Conservation (phyloP, 2,329 filamentous ascomycete genomes). For the Fusarium pilosicola region DNA sequence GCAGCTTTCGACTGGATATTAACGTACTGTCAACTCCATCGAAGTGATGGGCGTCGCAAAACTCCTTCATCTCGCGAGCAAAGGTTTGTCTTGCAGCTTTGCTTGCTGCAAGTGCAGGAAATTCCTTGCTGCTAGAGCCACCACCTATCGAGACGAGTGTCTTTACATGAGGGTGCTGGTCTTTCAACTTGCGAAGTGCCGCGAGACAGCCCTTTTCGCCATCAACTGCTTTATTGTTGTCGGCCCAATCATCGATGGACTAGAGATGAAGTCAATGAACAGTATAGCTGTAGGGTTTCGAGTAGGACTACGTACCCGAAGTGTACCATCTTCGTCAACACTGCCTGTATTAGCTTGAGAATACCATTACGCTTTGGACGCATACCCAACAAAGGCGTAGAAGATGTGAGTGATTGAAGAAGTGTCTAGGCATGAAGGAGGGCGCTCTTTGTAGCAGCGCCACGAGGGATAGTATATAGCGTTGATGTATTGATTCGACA, state of each 20-base stretch:
- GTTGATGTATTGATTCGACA: constrained; percentile 44
- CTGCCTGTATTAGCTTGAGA: constrained; percentile 39
- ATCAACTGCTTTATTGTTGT: constrained; percentile 68
- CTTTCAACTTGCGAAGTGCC: constrained; percentile 68
- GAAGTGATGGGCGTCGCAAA: constrained; percentile 67
- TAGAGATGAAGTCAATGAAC: constrained; percentile 23
- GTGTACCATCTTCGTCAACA: constrained; percentile 48
- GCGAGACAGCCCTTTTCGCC: constrained; percentile 68
- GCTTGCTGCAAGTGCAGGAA: constrained; percentile 65
- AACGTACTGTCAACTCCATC: constrained; percentile 71
- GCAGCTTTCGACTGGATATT: no score
- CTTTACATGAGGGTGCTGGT: constrained; percentile 64
- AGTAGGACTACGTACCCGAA: constrained; percentile 52
- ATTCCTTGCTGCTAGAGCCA: constrained; percentile 69
- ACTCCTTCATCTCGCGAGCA: constrained; percentile 60
- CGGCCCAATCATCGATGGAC: constrained; percentile 70
- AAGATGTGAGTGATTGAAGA: constrained; percentile 70
- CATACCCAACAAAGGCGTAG: constrained; percentile 69
- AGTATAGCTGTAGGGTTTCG: neutral
- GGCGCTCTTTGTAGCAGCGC: constrained; percentile 68
- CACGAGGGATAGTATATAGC: constrained; percentile 73
- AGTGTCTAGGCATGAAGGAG: constrained; percentile 67
- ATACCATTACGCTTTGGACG: neutral
- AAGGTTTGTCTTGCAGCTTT: constrained; percentile 61
- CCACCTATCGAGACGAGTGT: constrained; percentile 74